Evolutionary conservation across 2,329 filamentous ascomycete species (phyloP), one percentile per base, ranked within the genome.

Genomic region (Raffaelea albimanens): DNA sequence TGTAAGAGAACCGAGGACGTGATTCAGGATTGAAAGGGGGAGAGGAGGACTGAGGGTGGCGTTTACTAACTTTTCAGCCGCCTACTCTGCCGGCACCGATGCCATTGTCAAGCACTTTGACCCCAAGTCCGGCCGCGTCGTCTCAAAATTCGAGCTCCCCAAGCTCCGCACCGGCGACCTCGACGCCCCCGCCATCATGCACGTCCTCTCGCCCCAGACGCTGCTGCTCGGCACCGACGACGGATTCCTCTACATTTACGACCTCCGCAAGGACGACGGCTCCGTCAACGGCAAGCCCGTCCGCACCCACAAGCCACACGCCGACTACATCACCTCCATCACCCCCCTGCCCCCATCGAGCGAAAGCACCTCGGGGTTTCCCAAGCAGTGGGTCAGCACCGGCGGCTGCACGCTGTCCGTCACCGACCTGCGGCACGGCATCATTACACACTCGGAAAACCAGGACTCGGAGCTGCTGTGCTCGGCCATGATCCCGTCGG

Each of bases 331-430:
- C 47, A 93, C 90, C 29, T 90, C 87, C 44, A 74, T 98, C 40
- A 85, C 87, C 1, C 82, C 90, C 1, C 76, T 98, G 1, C 90
- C 0, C 77, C 90, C 0, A 83, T 85, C 14, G 7, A 38, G 2
- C 76, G 80, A 85, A 48, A 93, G 85, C 63, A 95, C 88, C 0
- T 91, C 85, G 18, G 90, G 90, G 5, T 91, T 87, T 62, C 82
- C 87, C 58, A 95, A 95, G 67, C 91, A 97, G 67, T 98, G 89
- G 85, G 78, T 96, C 45, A 93, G 85, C 34, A 96, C 90, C 0
- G 93, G 93, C 31, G 90, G 89, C 40, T 91, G 87, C 2, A 97
- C 91, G 1, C 70, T 98, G 19, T 87, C 89, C 2, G 83, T 96
- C 34, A 95, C 89, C 0, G 93, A 98, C 62, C 71, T 96, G 40